These are phyloP conservation scores for Sarocladiaceae sp. DNA, from an alignment of 2,329 filamentous ascomycete genomes.

Conservation along the genomic window DNA sequence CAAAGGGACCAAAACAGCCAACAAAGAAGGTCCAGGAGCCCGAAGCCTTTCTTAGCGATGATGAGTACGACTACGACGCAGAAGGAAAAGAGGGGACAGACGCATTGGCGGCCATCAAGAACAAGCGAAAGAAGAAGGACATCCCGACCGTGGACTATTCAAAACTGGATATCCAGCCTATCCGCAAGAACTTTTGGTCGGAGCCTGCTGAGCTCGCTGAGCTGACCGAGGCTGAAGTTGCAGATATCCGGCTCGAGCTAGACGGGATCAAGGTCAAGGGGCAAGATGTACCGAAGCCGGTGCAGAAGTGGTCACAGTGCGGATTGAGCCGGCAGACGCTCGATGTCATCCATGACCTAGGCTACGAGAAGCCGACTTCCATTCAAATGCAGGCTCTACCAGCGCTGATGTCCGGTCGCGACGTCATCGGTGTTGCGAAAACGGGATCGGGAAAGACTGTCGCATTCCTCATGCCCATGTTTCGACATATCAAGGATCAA, in stretches of 20 bases:
- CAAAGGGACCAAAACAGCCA: slow-evolving; percentile 21
- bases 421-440: slow-evolving; percentile 94
- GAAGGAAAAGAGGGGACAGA: slow-evolving; percentile 41
- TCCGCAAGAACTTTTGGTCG: slow-evolving; percentile 92
- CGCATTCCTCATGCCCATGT: slow-evolving; percentile 93
- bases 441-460: slow-evolving; percentile 97
- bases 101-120: slow-evolving; percentile 46
- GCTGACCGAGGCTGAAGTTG: slow-evolving; percentile 79
- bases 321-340: slow-evolving; percentile 81
- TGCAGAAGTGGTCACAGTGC: slow-evolving; percentile 95
- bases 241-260: slow-evolving; percentile 74
- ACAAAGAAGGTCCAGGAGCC: slow-evolving; percentile 59
- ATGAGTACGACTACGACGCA: slow-evolving; percentile 58
- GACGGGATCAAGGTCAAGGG: slow-evolving; percentile 94
- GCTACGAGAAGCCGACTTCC: slow-evolving; percentile 82
- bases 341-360: slow-evolving; percentile 74
- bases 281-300: slow-evolving; percentile 82
- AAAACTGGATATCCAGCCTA: slow-evolving; percentile 77
- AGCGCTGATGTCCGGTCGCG: slow-evolving; percentile 89
- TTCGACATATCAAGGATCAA: slow-evolving; percentile 95
- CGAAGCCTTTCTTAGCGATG: slow-evolving; percentile 82
- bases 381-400: slow-evolving; percentile 96
- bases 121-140: slow-evolving; percentile 86
- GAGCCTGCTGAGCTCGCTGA: slow-evolving; percentile 78
- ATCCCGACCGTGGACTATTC: slow-evolving; percentile 81